phyloP scores from a whole-genome alignment of 2,329 filamentous ascomycete species.

The Rhynchosporium graminicola region DNA sequence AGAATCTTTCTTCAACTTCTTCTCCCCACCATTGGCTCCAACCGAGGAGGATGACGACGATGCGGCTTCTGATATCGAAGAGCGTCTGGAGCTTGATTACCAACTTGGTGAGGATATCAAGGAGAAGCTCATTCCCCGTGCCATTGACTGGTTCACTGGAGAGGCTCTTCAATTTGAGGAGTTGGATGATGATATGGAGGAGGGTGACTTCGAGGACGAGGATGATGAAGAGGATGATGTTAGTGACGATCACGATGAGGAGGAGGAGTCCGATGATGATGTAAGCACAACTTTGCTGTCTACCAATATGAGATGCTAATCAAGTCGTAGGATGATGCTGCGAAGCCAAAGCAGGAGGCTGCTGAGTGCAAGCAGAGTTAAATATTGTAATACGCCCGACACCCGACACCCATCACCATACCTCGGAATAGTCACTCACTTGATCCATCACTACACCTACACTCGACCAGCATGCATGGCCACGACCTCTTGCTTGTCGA shows the following conservation, averaged over 20 bases:
- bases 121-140: slow-evolving; percentile 97
- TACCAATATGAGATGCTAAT: slow-evolving; percentile 31
- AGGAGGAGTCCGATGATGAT: slow-evolving; percentile 79
- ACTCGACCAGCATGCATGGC: slow-evolving; percentile 13
- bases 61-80: slow-evolving; percentile 87
- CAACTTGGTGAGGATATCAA: slow-evolving; percentile 99
- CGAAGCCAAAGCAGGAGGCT: slow-evolving; percentile 90
- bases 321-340: slow-evolving; percentile 70
- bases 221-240: slow-evolving; percentile 85
- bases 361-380: slow-evolving; percentile 97
- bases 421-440: slow-evolving; percentile 17
- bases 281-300: slow-evolving; percentile 48
- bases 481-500: slow-evolving; percentile 23
- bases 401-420: slow-evolving; percentile 2
- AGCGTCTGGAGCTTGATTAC: slow-evolving; percentile 96
- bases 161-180: slow-evolving; percentile 98
- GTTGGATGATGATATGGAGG: slow-evolving; percentile 79
- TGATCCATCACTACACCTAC: slow-evolving; percentile 12
- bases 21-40: slow-evolving; percentile 89
- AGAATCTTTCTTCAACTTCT: slow-evolving; percentile 93
- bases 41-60: slow-evolving; percentile 69
- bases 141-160: slow-evolving; percentile 99
- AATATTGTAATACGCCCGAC: slow-evolving; percentile 34
- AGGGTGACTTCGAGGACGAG: slow-evolving; percentile 83
- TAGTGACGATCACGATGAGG: slow-evolving; percentile 73